These are phyloP conservation scores for Pleurotus salmoneostramineus DNA, from an alignment of 768 basidiomycete species.

Conservation along the genomic window DNA sequence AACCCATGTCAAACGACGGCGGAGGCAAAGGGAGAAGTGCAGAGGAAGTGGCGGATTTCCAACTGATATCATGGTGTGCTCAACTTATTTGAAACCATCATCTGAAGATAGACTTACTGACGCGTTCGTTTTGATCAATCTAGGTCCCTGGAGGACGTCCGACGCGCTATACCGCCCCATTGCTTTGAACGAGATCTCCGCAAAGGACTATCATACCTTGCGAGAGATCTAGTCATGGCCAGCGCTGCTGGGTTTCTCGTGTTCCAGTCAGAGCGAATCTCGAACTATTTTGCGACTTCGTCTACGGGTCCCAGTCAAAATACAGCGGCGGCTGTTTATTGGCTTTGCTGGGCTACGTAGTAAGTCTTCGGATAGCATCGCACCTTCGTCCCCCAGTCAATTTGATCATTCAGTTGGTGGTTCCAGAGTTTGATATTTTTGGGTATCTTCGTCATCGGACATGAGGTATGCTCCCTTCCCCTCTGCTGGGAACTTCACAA, in stretches of 20 bases:
- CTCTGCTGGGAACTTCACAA: neutral
- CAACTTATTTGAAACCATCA: too few species aligned
- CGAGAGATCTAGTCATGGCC: neutral
- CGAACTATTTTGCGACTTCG: too few species aligned
- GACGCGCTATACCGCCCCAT: slow-evolving; percentile 41
- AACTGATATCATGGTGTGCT: too few species aligned
- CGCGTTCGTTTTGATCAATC: too few species aligned
- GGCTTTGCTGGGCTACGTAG: neutral
- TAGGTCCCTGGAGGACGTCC: slow-evolving; percentile 48
- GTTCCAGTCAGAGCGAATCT: neutral
- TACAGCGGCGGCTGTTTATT: neutral
- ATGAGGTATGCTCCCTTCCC: slow-evolving; percentile 34
- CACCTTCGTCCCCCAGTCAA: neutral
- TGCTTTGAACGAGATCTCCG: slow-evolving; percentile 37
- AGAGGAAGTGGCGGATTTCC: too few species aligned
- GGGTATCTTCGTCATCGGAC: slow-evolving; percentile 32
- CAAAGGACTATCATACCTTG: slow-evolving; percentile 23
- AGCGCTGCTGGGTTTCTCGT: neutral
- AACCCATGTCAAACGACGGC: too few species aligned
- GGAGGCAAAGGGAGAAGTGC: too few species aligned
- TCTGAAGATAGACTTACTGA: too few species aligned
- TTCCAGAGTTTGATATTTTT: neutral
- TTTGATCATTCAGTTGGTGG: neutral
- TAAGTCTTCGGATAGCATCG: neutral
- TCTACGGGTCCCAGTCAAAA: too few species aligned